These are phyloP conservation scores for Hypoxylon sp. DNA, from an alignment of 2,329 filamentous ascomycete species.

Conservation along the genomic window DNA sequence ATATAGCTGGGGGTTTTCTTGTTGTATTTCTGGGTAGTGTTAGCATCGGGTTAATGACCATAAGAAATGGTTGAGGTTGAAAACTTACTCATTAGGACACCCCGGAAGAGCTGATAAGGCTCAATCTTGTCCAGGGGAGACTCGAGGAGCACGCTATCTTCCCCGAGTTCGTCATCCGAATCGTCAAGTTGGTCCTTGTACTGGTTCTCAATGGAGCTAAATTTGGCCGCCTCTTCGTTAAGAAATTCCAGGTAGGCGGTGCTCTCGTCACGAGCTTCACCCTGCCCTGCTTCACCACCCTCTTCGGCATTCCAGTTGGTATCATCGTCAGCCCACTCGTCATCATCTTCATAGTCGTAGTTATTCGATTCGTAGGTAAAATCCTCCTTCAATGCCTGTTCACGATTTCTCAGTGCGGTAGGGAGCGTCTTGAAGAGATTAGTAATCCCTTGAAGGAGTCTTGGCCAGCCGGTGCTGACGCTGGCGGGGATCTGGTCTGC, in stretches of 20 bases:
- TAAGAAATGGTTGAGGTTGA: neutral
- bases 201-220: slow-evolving; percentile 67
- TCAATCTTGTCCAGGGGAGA: slow-evolving; percentile 95
- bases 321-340: slow-evolving; percentile 85
- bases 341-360: slow-evolving; percentile 74
- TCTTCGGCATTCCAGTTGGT: slow-evolving; percentile 81
- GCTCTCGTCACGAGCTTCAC: slow-evolving; percentile 85
- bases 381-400: slow-evolving; percentile 91
- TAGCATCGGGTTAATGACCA: slow-evolving; percentile 46
- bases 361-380: slow-evolving; percentile 71
- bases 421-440: slow-evolving; percentile 92
- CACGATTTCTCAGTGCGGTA: slow-evolving; percentile 86
- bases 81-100: slow-evolving; percentile 79
- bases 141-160: slow-evolving; percentile 91
- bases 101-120: slow-evolving; percentile 89
- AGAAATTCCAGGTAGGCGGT: slow-evolving; percentile 95
- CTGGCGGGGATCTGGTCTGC: slow-evolving; percentile 87
- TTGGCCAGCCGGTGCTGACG: slow-evolving; percentile 93
- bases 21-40: slow-evolving; percentile 75
- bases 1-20: slow-evolving; percentile 91
- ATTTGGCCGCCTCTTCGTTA: slow-evolving; percentile 92
- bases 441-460: slow-evolving; percentile 86
- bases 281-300: slow-evolving; percentile 70
- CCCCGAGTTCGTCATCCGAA: slow-evolving; percentile 87
- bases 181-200: slow-evolving; percentile 61